phyloP scores from a whole-genome alignment of 495 filamentous ascomycete species.

The Bryoglossum gracile region DNA sequence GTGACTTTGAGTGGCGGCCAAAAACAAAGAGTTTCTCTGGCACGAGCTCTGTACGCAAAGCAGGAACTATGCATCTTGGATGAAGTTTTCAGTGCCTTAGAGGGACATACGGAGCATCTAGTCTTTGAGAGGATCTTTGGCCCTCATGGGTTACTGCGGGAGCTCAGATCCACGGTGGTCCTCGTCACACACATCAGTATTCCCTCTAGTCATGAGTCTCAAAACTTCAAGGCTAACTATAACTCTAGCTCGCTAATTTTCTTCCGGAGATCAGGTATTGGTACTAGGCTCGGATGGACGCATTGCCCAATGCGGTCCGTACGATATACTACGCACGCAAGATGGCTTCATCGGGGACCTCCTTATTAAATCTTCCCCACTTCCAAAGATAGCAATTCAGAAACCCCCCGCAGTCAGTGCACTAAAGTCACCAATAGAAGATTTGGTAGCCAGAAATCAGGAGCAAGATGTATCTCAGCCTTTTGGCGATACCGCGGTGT shows the following conservation, averaged over 20 bases:
- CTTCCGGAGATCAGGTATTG: neutral
- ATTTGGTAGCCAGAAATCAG: too few relatives aligned
- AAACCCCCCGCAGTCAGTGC: too few relatives aligned
- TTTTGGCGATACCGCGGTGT: too few relatives aligned
- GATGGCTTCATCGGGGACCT: too few relatives aligned
- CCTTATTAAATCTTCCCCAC: too few relatives aligned
- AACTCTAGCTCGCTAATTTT: neutral
- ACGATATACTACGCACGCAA: neutral
- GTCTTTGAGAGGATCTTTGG: conserved; percentile 30
- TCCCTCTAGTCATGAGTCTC: neutral
- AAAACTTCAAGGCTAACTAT: neutral
- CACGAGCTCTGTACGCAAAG: conserved; percentile 33
- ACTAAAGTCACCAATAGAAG: too few relatives aligned
- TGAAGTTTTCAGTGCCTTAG: conserved; percentile 31
- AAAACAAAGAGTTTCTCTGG: conserved; percentile 44
- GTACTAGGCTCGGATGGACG: neutral
- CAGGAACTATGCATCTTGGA: conserved; percentile 28
- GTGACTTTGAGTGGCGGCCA: conserved; percentile 49
- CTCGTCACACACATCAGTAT: conserved; percentile 29
- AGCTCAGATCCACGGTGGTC: conserved; percentile 26
- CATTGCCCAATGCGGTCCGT: neutral
- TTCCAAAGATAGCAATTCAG: too few relatives aligned
- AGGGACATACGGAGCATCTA: conserved; percentile 28
- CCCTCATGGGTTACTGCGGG: conserved; percentile 24
- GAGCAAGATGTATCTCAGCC: too few relatives aligned